A percentile compares a stretch with the other conserved stretches of the same genome.
Conservation (phyloP, 2,329 filamentous ascomycete species). For the Sporothrix protearum region DNA sequence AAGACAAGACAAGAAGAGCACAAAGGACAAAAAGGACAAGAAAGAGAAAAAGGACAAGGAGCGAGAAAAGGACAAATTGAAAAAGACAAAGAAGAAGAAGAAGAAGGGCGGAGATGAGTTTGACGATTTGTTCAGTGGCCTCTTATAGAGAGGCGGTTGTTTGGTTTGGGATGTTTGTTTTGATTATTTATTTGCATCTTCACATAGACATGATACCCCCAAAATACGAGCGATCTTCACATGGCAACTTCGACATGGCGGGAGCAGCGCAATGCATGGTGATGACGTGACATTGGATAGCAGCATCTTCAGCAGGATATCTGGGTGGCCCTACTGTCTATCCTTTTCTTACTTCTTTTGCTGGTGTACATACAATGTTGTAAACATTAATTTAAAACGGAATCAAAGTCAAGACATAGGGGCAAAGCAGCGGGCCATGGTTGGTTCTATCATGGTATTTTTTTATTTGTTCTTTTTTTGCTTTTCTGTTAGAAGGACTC, state of each 20-base stretch:
- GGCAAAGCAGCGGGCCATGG: not conserved
- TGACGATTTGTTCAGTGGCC: slow-evolving; percentile 66
- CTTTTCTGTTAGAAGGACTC: not conserved
- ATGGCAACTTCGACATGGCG: not conserved
- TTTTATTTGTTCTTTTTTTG: slow-evolving; percentile 3
- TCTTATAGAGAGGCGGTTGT: slow-evolving; percentile 39
- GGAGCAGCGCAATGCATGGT: not conserved
- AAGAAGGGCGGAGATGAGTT: slow-evolving; percentile 54
- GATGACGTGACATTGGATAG: too few relatives aligned
- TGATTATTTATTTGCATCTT: slow-evolving; percentile 27
- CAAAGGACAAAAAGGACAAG: slow-evolving; percentile 19
- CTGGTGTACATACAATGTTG: not conserved
- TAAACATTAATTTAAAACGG: not conserved
- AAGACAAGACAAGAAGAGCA: not conserved
- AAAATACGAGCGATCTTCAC: not conserved
- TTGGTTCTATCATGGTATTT: slow-evolving; percentile 9
- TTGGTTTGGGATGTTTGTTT: not conserved
- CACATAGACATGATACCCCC: slow-evolving; percentile 20
- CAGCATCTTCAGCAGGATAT: too few relatives aligned
- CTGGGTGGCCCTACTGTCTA: not conserved
- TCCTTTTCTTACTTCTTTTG: not conserved
- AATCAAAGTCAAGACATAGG: not conserved
- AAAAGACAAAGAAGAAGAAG: slow-evolving; percentile 37
- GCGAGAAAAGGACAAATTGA: slow-evolving; percentile 20
- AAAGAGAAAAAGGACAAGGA: slow-evolving; percentile 11